Percentiles rank a stretch among this genome's conserved stretches.
Evolutionary conservation across 164 flowering plant species (phyloP).

Genomic region (Santalum album): DNA sequence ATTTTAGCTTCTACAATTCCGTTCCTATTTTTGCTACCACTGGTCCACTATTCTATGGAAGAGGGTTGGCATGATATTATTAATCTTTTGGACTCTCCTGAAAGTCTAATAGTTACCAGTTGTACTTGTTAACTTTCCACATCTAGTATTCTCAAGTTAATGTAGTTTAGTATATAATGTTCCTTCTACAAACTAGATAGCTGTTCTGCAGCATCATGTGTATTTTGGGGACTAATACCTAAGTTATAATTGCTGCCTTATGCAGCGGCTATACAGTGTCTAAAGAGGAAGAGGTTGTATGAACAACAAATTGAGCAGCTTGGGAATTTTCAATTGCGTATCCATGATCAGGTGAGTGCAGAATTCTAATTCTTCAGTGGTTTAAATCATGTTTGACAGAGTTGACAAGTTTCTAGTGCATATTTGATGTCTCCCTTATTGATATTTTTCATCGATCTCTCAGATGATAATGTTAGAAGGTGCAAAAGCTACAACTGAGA

Average conservation of each 20-base stretch:
- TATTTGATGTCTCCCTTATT: neutral
- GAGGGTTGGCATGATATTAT: too few species aligned
- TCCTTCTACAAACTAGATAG: too few species aligned
- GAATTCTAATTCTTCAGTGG: neutral
- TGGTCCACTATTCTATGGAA: too few species aligned
- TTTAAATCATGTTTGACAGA: too few species aligned
- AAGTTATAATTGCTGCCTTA: neutral
- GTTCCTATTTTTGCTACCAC: too few species aligned
- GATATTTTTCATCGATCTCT: constrained; percentile 2
- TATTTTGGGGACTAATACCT: neutral
- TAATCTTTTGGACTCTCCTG: too few species aligned
- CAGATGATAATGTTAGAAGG: constrained; percentile 86
- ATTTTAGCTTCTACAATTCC: too few species aligned
- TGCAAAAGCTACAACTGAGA: constrained; percentile 81
- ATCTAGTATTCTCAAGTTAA: too few species aligned
- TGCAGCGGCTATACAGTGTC: constrained; percentile 29
- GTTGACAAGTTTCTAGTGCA: neutral
- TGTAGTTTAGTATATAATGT: too few species aligned
- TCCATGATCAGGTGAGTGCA: constrained; percentile 31
- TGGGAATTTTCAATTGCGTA: constrained; percentile 37
- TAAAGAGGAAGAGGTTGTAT: constrained; percentile 33
- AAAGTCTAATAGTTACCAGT: too few species aligned
- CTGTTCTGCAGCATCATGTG: too few species aligned
- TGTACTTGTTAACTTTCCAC: too few species aligned
- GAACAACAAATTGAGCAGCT: constrained; percentile 40